Base-by-base conservation (phyloP, 2,329 filamentous ascomycete genomes). In the Neofusicoccum laricinum region DNA sequence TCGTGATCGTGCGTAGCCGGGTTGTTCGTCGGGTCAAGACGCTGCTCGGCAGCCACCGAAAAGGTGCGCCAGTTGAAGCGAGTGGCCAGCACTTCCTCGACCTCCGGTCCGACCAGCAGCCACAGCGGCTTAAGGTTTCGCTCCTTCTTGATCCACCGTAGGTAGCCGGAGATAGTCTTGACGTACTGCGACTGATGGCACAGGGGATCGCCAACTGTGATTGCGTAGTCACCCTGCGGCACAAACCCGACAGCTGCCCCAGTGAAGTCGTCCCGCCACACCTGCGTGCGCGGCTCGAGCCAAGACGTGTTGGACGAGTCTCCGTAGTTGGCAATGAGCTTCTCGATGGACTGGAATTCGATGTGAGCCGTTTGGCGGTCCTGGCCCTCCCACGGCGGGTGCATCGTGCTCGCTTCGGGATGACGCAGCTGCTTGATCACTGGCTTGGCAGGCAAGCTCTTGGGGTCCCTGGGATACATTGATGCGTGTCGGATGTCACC, bases 241-340 rank as follows among this genome's bases (percentile, higher is more conserved):
- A 95, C 91, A 72, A 91, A 97, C 11, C 92, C 91, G 38, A 97
- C 84, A 4, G 93, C 93, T 0, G 93, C 93, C 55, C 93, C 93
- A 2, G 90, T 94, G 38, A 80, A 76, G 21, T 85, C 79, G 73
- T 97, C 92, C 34, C 93, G 88, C 92, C 92, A 97, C 65, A 96
- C 88, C 72, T 91, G 85, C 75, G 93, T 97, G 6, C 92, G 88
- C 6, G 93, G 90, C 75, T 97, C 93, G 7, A 95, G 85, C 92
- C 93, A 97, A 0, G 92, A 95, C 0, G 93, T 97, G 72, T 96
- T 96, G 55, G 92, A 93, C 1, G 93, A 92, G 76, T 97, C 93
- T 67, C 93, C 93, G 70, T 97, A 97, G 77, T 97, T 97, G 73
- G 92, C 92, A 75, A 97, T 93, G 46, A 97, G 87, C 73, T 96